These are phyloP conservation scores for Amanita fuliginea DNA, from an alignment of 768 basidiomycete genomes.

Conservation along the genomic window DNA sequence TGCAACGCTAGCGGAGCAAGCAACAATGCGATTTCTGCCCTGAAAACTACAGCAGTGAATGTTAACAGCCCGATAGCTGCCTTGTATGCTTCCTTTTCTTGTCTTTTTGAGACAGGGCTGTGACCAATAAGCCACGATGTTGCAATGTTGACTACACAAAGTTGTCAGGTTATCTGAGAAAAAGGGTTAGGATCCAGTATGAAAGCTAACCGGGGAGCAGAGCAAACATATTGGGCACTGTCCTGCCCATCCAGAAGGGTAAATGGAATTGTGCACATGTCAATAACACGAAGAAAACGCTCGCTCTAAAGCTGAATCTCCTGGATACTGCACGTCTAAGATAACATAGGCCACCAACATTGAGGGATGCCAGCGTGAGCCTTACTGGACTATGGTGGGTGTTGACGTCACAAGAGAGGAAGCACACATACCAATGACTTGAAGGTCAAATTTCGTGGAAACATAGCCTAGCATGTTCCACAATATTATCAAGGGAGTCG, in stretches of 20 bases:
- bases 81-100: conserved; percentile 21
- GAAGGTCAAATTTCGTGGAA: conserved; percentile 52
- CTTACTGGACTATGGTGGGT: conserved; percentile 41
- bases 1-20: conserved; percentile 53
- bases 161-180: not conserved
- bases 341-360: conserved; percentile 50
- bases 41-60: conserved; percentile 59
- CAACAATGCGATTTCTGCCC: conserved; percentile 69
- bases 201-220: conserved; percentile 57
- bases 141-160: conserved; percentile 5
- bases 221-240: conserved; percentile 92
- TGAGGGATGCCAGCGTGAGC: conserved; percentile 54
- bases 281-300: conserved; percentile 54
- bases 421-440: conserved; percentile 48
- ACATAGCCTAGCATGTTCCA: conserved; percentile 31
- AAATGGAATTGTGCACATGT: conserved; percentile 82
- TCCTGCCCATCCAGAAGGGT: conserved; percentile 88
- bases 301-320: conserved; percentile 52
- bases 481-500: conserved; percentile 36
- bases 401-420: not conserved
- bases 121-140: not conserved
- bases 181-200: not conserved
- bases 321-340: conserved; percentile 50
- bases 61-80: conserved; percentile 50
- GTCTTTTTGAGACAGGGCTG: conserved; percentile 24